These are phyloP conservation scores for Botrytis sinoallii DNA, from an alignment of 2,329 filamentous ascomycete species.

Conservation along the genomic window DNA sequence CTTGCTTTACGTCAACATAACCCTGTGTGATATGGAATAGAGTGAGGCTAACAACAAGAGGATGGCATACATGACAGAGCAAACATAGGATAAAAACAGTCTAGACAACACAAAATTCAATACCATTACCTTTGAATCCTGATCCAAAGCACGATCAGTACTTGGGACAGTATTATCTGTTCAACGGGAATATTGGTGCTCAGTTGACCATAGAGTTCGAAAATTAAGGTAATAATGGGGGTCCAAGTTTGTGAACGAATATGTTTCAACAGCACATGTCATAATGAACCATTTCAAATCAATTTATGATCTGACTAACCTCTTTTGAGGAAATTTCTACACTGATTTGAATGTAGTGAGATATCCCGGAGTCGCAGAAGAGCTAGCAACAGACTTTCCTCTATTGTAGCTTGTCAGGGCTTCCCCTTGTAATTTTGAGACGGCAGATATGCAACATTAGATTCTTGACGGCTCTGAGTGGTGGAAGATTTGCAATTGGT, in stretches of 20 bases:
- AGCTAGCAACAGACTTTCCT: background rate
- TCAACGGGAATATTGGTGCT: background rate
- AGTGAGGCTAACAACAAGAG: background rate
- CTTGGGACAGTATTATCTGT: background rate
- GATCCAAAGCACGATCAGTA: background rate
- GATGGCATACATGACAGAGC: background rate
- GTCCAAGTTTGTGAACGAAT: background rate
- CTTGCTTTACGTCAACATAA: too few species aligned
- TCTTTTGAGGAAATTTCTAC: too few species aligned
- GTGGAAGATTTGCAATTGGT: background rate
- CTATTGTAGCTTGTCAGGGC: background rate
- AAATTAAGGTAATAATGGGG: background rate
- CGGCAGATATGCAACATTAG: background rate
- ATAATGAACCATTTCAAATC: too few species aligned
- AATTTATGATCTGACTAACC: background rate
- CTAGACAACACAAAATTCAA: background rate
- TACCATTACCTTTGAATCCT: background rate
- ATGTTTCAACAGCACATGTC: background rate
- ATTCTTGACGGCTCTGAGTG: background rate
- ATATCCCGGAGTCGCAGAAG: background rate
- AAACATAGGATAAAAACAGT: background rate
- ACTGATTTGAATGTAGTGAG: background rate
- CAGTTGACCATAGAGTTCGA: background rate
- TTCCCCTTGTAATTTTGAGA: background rate
- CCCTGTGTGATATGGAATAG: background rate